phyloP scores from a whole-genome alignment of 768 basidiomycete species.

The Brasilioporus rufonigricans region DNA sequence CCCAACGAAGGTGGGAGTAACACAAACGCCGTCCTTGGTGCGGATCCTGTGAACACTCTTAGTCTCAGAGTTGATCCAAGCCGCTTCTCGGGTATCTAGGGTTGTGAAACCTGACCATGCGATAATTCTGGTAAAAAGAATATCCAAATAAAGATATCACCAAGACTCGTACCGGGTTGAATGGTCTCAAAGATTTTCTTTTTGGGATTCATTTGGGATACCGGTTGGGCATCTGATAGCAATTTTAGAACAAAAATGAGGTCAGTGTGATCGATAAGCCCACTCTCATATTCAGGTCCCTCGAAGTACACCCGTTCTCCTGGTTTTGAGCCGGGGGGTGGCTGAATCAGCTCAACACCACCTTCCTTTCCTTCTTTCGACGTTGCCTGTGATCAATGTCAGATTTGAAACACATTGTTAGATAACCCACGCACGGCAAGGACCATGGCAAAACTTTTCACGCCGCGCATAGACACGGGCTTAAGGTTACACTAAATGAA shows the following conservation, averaged over 20 bases:
- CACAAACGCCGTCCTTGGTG: slow-evolving; percentile 80
- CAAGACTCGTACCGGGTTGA: slow-evolving; percentile 64
- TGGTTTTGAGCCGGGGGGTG: slow-evolving; percentile 80
- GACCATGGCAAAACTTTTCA: slow-evolving; percentile 98
- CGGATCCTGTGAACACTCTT: slow-evolving; percentile 81
- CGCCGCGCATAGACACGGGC: slow-evolving; percentile 94
- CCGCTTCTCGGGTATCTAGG: slow-evolving; percentile 72
- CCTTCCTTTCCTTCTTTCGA: slow-evolving; percentile 87
- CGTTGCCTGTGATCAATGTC: slow-evolving; percentile 58
- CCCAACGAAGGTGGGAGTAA: slow-evolving; percentile 78
- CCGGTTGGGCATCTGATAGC: slow-evolving; percentile 54
- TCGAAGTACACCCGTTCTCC: slow-evolving; percentile 97
- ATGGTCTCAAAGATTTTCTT: slow-evolving; percentile 99
- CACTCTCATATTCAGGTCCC: slow-evolving; percentile 81
- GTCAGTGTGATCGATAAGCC: slow-evolving; percentile 17
- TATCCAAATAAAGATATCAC: background rate
- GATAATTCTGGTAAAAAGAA: slow-evolving; percentile 1
- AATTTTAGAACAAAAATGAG: background rate
- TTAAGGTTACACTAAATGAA: slow-evolving; percentile 80
- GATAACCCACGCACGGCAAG: slow-evolving; percentile 61
- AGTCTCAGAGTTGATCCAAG: slow-evolving; percentile 86
- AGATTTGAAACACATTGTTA: background rate
- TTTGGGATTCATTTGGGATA: slow-evolving; percentile 92
- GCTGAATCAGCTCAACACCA: slow-evolving; percentile 89
- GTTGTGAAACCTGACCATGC: slow-evolving; percentile 73